A percentile compares a stretch with the other conserved stretches of the same genome.
phyloP scores from a whole-genome alignment of 768 basidiomycete genomes.

The Podaxis sp. region DNA sequence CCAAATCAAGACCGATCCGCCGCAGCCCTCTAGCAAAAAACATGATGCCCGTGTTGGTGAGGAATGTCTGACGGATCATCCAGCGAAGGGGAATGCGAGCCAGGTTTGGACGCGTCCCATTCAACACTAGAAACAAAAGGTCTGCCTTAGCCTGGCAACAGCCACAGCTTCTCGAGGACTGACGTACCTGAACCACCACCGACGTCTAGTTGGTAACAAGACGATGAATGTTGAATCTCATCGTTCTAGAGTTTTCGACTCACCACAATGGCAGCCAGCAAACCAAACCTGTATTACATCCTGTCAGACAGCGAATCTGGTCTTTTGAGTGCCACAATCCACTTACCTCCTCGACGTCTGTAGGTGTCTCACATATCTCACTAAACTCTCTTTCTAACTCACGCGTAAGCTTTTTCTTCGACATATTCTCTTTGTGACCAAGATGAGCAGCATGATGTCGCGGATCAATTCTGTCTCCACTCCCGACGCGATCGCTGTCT shows the following conservation, averaged over 20 bases:
- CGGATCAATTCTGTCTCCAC: background rate
- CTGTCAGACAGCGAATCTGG: background rate
- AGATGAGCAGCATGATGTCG: background rate
- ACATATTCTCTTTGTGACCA: constrained; percentile 4
- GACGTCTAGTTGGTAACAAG: constrained; percentile 32
- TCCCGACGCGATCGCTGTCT: constrained; percentile 15
- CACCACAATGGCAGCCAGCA: constrained; percentile 43
- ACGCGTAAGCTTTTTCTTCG: constrained; percentile 2
- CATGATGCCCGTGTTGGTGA: constrained; percentile 49
- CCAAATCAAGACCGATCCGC: constrained; percentile 31
- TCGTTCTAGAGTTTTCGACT: constrained; percentile 1
- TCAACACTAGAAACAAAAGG: constrained; percentile 23
- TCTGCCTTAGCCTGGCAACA: background rate
- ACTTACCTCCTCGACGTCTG: constrained; percentile 48
- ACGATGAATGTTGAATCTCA: background rate
- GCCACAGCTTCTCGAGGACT: background rate
- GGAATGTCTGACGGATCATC: constrained; percentile 71
- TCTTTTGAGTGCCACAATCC: background rate
- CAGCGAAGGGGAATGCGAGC: constrained; percentile 54
- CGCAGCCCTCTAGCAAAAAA: constrained; percentile 44
- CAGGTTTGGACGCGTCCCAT: constrained; percentile 36
- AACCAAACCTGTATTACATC: constrained; percentile 23
- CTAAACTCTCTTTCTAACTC: constrained; percentile 24
- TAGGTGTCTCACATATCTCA: constrained; percentile 18
- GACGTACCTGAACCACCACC: constrained; percentile 46